Base-by-base conservation (phyloP, 2,329 filamentous ascomycete species). In the Neocucurbitaria cava region DNA sequence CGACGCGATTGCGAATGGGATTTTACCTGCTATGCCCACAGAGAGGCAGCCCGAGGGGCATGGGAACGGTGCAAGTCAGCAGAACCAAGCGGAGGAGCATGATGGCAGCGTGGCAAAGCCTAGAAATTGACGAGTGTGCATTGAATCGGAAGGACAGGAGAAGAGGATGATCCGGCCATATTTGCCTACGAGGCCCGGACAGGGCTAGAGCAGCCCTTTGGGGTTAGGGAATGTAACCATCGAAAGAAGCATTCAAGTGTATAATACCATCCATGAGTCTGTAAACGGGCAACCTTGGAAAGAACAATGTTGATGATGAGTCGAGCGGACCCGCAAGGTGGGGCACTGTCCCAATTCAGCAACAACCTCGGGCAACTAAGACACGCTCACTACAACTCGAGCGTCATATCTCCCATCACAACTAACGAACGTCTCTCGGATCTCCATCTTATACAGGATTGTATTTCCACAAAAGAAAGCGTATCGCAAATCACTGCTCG, bases 1-100 rank as follows among this genome's bases (percentile, higher is more conserved):
- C 11, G 73, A 75, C 59, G 56, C 58, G 0, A 73, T 76, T 41
- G 71, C 67, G 1, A 66, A 52, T 17, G 70, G 69, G 9, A 62
- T 72, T 10, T 44, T 73, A 18, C 63, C 70, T 23, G 63, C 64
- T 3, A 51, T 68, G 40, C 56, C 61, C 15, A 40, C 28, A n/a
- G 40, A 47, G 24, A 31, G 4, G n/a, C 46, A 46, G 2, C 17
- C 35, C 21, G 38, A 41, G 7, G 15, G 45, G 23, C 11, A 53
- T 11, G 43, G 31, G 3, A 15, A 23, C 10, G 40, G 21, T 24
- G 23, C 9, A n/a, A 26, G 15, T 23, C 15, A 30, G 15, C 5
- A 30, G 9, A n/a, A 43, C 3, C 23, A 43, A 3, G 24, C 23
- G 15, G 13, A 18, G 24, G 41, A 43, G 17, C 20, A 24, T 13